Conservation (phyloP, 805 yeast species). For the Nakazawaea molendinolei region DNA sequence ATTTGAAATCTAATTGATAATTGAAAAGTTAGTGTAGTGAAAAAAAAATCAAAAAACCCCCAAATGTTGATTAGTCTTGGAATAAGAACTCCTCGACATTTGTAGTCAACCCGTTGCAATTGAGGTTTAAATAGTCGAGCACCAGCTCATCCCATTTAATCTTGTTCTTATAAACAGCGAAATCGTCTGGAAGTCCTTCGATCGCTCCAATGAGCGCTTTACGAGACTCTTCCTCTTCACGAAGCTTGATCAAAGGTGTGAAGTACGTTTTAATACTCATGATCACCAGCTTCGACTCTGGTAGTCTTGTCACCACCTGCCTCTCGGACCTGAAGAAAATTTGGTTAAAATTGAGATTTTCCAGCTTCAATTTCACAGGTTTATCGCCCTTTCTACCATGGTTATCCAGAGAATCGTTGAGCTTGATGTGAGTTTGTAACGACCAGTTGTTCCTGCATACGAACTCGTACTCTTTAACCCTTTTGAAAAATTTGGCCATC, state of each 20-base stretch:
- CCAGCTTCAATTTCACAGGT: constrained; percentile 24
- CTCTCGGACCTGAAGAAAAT: constrained; percentile 48
- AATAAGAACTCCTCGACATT: constrained; percentile 3
- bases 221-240: constrained; percentile 28
- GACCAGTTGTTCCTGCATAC: constrained; percentile 60
- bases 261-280: constrained; percentile 46
- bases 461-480: constrained; percentile 38
- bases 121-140: constrained; percentile 7
- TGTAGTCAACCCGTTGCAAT: constrained; percentile 4
- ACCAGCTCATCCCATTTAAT: constrained; percentile 50
- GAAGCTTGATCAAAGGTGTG: constrained; percentile 35
- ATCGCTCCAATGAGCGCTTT: constrained; percentile 49
- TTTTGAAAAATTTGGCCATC: constrained; percentile 54
- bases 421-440: constrained; percentile 43
- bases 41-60: neutral
- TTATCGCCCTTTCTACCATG: constrained; percentile 19
- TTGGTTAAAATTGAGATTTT: constrained; percentile 25
- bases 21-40: too few species aligned
- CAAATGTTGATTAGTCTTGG: neutral
- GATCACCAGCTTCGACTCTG: constrained; percentile 31
- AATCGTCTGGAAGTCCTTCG: constrained; percentile 44
- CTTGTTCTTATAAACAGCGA: constrained; percentile 50
- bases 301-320: constrained; percentile 42
- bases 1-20: neutral
- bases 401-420: constrained; percentile 22